Evolutionary conservation across 805 yeast genomes (phyloP).

Genomic region (Yamadazyma scolyti): DNA sequence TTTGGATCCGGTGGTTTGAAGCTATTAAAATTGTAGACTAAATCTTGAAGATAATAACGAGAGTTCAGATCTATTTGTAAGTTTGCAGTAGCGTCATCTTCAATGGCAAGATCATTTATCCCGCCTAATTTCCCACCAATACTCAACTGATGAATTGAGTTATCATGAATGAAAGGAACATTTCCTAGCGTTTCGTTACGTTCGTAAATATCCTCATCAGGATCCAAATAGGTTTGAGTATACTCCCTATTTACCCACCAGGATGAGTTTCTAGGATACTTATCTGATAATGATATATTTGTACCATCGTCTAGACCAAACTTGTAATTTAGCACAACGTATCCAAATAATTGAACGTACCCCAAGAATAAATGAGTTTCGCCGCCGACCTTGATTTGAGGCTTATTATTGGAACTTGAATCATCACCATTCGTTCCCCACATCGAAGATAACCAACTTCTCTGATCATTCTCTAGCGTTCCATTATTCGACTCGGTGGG

Average conservation of each 20-base stretch:
- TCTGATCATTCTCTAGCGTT: background rate
- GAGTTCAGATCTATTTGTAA: constrained; percentile 15
- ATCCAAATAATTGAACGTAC: constrained; percentile 37
- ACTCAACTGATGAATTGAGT: constrained; percentile 14
- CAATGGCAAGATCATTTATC: constrained; percentile 26
- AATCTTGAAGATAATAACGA: constrained; percentile 30
- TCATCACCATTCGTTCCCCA: background rate
- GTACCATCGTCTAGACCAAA: constrained; percentile 15
- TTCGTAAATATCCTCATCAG: constrained; percentile 16
- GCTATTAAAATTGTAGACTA: constrained; percentile 29
- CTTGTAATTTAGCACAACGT: constrained; percentile 34
- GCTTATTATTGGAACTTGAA: background rate
- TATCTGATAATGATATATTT: constrained; percentile 9
- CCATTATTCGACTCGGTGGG: constrained; percentile 1
- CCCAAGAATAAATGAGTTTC: constrained; percentile 25
- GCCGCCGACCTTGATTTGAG: no score
- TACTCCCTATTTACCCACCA: constrained; percentile 40
- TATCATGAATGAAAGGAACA: constrained; percentile 11
- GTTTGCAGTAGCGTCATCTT: constrained; percentile 12
- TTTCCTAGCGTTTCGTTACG: constrained; percentile 13
- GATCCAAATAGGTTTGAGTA: constrained; percentile 20
- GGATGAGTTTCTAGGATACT: constrained; percentile 12
- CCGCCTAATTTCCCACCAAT: constrained; percentile 36
- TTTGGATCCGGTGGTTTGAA: constrained; percentile 4
- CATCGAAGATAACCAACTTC: background rate